Evolutionary conservation across 2,329 filamentous ascomycete genomes (phyloP).

Genomic region (Aspergillus sp.): DNA sequence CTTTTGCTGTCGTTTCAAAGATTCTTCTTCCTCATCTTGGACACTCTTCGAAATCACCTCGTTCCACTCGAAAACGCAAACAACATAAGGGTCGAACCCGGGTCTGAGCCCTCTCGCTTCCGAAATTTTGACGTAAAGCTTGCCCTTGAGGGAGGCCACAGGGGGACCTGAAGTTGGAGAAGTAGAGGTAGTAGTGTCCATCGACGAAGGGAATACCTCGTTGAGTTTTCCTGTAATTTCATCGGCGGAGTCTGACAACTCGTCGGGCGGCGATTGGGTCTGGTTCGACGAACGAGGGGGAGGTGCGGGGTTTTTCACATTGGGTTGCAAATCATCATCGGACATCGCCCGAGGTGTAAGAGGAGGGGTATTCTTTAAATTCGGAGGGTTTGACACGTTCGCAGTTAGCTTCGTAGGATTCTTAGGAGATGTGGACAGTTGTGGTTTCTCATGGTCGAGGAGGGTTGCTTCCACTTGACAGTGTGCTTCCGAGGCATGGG

Average conservation of each 20-base stretch:
- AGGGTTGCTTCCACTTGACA: conserved; percentile 51
- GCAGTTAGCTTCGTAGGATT: conserved; percentile 73
- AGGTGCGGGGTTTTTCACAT: conserved; percentile 31
- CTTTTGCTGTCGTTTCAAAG: conserved; percentile 60
- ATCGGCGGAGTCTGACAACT: conserved; percentile 31
- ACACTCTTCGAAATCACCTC: conserved; percentile 92
- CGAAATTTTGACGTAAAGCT: conserved; percentile 82
- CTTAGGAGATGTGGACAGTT: conserved; percentile 44
- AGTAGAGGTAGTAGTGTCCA: conserved; percentile 20
- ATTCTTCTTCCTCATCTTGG: conserved; percentile 60
- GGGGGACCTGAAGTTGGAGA: conserved; percentile 53
- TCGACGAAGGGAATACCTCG: conserved; percentile 34
- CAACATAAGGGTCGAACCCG: conserved; percentile 87
- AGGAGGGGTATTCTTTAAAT: conserved; percentile 84
- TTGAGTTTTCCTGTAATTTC: conserved; percentile 39
- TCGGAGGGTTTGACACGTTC: conserved; percentile 59
- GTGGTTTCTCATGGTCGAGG: conserved; percentile 47
- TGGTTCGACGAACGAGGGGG: conserved; percentile 21
- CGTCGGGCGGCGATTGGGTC: conserved; percentile 19
- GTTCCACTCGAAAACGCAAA: conserved; percentile 94
- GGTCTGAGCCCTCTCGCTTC: conserved; percentile 80
- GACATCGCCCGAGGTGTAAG: conserved; percentile 88
- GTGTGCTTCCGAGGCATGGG: conserved; percentile 49
- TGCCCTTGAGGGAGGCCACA: conserved; percentile 75
- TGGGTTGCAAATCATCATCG: conserved; percentile 50